Percentiles rank a stretch among this genome's conserved stretches.
phyloP scores from a whole-genome alignment of 768 basidiomycete species.

The Amanita thiersii region DNA sequence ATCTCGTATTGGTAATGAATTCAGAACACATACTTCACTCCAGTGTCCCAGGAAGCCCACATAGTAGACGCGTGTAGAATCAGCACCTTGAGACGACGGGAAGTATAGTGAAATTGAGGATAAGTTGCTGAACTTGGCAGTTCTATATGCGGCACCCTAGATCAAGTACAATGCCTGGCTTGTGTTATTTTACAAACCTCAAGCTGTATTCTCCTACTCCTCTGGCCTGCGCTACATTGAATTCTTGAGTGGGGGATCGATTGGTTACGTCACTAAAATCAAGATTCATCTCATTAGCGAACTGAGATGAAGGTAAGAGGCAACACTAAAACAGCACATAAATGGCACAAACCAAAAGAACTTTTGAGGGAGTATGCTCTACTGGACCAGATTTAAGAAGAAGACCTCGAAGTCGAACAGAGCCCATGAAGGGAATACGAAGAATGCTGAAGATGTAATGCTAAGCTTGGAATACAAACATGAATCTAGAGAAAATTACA shows the following conservation, averaged over 20 bases:
- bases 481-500: constrained; percentile 38
- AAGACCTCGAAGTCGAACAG: constrained; percentile 76
- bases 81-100: constrained; percentile 73
- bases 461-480: constrained; percentile 7
- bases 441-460: constrained; percentile 47
- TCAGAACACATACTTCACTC: constrained; percentile 47
- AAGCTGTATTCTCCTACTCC: constrained; percentile 83
- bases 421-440: constrained; percentile 81
- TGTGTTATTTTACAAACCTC: constrained; percentile 41
- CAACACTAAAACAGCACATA: background rate
- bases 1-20: constrained; percentile 1
- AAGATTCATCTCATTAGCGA: constrained; percentile 64
- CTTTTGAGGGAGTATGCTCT: constrained; percentile 67
- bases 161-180: background rate
- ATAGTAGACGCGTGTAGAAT: constrained; percentile 72
- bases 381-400: constrained; percentile 80
- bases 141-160: constrained; percentile 31
- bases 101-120: constrained; percentile 80
- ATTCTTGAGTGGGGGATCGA: constrained; percentile 60
- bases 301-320: constrained; percentile 34
- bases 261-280: constrained; percentile 74
- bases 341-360: constrained; percentile 49
- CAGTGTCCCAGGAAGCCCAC: constrained; percentile 80
- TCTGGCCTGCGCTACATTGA: constrained; percentile 57
- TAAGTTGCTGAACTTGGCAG: constrained; percentile 79